phyloP scores from a whole-genome alignment of 176 grass and related monocot genomes.

The Aegilops umbellulata region DNA sequence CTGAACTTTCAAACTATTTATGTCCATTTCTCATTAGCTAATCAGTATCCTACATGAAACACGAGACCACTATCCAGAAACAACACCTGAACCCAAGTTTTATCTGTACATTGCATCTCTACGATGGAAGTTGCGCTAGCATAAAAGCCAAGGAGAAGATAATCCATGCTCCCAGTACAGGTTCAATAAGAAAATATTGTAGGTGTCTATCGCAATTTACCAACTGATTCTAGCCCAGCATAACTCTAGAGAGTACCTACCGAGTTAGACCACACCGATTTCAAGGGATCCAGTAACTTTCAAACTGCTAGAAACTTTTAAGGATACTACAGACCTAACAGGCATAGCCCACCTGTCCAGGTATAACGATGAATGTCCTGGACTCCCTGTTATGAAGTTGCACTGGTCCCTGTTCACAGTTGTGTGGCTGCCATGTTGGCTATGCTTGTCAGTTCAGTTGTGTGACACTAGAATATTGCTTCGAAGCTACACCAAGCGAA shows the following conservation, averaged over 20 bases:
- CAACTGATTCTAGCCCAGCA: neutral
- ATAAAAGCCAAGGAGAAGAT: neutral
- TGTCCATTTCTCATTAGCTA: conserved; percentile 10
- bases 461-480: neutral
- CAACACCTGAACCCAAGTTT: neutral
- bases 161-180: neutral
- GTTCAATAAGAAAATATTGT: conserved; percentile 1
- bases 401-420: neutral
- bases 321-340: neutral
- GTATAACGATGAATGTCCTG: neutral
- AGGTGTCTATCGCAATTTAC: neutral
- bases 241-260: neutral
- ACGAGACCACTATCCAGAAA: neutral
- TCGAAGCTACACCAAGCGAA: neutral
- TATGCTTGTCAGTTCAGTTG: neutral
- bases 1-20: neutral
- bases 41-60: neutral
- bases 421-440: neutral
- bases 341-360: neutral
- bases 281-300: conserved; percentile 1
- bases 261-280: neutral
- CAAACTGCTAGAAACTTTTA: neutral
- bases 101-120: conserved; percentile 13
- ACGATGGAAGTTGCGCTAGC: neutral
- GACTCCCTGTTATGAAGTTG: conserved; percentile 9